Evolutionary conservation across 768 basidiomycete genomes (phyloP).

Genomic region (Termitomyces sp.): DNA sequence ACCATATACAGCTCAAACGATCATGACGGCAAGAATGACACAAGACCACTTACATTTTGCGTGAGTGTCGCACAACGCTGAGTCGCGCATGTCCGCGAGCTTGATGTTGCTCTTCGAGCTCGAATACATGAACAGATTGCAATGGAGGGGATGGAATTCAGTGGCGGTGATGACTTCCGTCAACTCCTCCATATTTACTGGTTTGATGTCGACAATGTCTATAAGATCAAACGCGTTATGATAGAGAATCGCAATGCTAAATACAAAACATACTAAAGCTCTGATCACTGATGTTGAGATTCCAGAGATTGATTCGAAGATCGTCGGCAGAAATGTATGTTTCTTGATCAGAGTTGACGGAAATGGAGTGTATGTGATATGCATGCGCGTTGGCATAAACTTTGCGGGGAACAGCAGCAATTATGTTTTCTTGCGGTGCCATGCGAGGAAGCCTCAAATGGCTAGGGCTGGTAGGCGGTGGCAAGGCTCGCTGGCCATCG

Average conservation of each 20-base stretch:
- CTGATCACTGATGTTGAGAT: slow-evolving; percentile 96
- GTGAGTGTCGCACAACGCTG: slow-evolving; percentile 92
- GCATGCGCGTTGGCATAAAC: slow-evolving; percentile 99
- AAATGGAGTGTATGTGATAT: slow-evolving; percentile 99
- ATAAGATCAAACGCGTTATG: neutral
- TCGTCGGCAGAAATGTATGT: slow-evolving; percentile 99
- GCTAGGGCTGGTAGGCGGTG: slow-evolving; percentile 49
- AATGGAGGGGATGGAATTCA: slow-evolving; percentile 96
- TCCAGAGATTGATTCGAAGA: slow-evolving; percentile 96
- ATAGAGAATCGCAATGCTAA: neutral
- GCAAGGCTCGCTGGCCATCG: slow-evolving; percentile 68
- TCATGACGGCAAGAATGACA: neutral
- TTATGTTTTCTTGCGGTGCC: slow-evolving; percentile 94
- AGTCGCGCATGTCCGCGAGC: slow-evolving; percentile 98
- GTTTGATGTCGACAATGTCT: slow-evolving; percentile 99
- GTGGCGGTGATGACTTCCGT: slow-evolving; percentile 99
- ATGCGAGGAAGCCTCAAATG: slow-evolving; percentile 87
- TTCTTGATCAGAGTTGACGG: slow-evolving; percentile 98
- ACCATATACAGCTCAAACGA: slow-evolving; percentile 6
- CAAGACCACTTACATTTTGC: slow-evolving; percentile 75
- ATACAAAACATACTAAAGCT: slow-evolving; percentile 81
- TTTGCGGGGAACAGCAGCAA: slow-evolving; percentile 96
- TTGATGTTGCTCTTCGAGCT: slow-evolving; percentile 99
- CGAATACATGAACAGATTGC: slow-evolving; percentile 99
- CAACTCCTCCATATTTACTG: slow-evolving; percentile 98